A percentile compares a stretch with the other conserved stretches of the same genome.
Evolutionary conservation across 176 grass and related monocot genomes (phyloP).

Genomic region (Cenchrus fungigraminus): DNA sequence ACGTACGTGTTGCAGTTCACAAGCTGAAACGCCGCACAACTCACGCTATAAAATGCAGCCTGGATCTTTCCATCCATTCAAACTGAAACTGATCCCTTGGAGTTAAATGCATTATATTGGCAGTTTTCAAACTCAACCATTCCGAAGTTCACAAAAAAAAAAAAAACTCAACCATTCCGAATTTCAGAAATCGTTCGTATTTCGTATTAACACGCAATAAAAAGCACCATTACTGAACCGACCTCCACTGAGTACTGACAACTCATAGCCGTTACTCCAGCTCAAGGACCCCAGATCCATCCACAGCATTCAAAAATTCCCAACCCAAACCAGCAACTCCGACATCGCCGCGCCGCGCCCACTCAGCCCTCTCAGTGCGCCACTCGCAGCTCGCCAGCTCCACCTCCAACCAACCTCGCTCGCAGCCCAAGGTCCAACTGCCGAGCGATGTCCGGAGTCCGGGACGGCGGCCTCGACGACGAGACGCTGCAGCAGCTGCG

Average conservation of each 20-base stretch:
- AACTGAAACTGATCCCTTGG: too few species aligned
- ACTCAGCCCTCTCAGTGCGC: constrained; percentile 18
- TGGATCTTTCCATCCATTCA: too few species aligned
- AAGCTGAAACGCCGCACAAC: background rate
- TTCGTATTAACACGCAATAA: background rate
- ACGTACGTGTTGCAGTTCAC: background rate
- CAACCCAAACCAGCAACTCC: constrained; percentile 6
- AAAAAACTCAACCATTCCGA: background rate
- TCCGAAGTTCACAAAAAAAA: background rate
- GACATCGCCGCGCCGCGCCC: constrained; percentile 31
- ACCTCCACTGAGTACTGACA: background rate
- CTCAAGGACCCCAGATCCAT: constrained; percentile 32
- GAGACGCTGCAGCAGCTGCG: constrained; percentile 74
- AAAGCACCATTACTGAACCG: constrained; percentile 22
- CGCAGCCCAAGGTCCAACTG: background rate
- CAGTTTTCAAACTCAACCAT: background rate
- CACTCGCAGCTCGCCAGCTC: constrained; percentile 6
- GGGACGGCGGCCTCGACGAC: constrained; percentile 45
- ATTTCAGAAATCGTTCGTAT: background rate
- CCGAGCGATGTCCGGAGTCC: constrained; percentile 8
- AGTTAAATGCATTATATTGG: too few species aligned
- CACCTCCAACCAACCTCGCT: background rate
- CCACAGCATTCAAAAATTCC: constrained; percentile 15
- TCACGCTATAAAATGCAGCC: too few species aligned
- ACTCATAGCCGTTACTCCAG: constrained; percentile 30